Evolutionary conservation across 2,329 filamentous ascomycete genomes (phyloP).

Genomic region (Dothiorella sarmentorum): DNA sequence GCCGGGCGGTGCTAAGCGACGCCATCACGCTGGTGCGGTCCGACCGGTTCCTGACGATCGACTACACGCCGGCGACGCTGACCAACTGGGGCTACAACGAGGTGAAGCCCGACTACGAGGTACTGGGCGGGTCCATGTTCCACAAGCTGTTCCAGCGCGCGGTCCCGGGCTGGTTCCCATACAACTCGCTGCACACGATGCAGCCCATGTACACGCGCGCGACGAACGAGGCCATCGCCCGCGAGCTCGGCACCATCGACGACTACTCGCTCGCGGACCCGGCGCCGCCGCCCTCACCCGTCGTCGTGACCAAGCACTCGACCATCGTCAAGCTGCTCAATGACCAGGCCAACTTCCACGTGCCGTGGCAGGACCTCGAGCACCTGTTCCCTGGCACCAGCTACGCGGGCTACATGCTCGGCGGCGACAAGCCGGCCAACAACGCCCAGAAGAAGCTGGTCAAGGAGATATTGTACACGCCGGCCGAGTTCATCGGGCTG

Average conservation of each 20-base stretch:
- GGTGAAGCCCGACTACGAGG: constrained; percentile 25
- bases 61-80: constrained; percentile 34
- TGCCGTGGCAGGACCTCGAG: constrained; percentile 18
- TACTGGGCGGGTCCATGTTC: constrained; percentile 45
- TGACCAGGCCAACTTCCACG: constrained; percentile 16
- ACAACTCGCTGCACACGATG: constrained; percentile 38
- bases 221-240: constrained; percentile 19
- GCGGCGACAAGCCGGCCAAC: constrained; percentile 16
- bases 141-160: constrained; percentile 52
- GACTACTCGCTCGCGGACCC: constrained; percentile 2
- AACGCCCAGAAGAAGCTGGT: constrained; percentile 17
- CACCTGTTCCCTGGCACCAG: constrained; percentile 20
- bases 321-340: constrained; percentile 13
- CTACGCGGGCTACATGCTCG: constrained; percentile 19
- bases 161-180: constrained; percentile 35
- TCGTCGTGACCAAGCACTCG: constrained; percentile 2
- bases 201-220: constrained; percentile 19
- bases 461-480: constrained; percentile 11
- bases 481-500: constrained; percentile 12
- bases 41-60: constrained; percentile 56
- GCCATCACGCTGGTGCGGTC: constrained; percentile 58
- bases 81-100: constrained; percentile 49
- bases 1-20: constrained; percentile 57
- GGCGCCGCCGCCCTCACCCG: neutral
- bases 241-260: constrained; percentile 16